Conservation (phyloP, 192 early-diverging fungal genomes). For the Nowakowskiella sp. region DNA sequence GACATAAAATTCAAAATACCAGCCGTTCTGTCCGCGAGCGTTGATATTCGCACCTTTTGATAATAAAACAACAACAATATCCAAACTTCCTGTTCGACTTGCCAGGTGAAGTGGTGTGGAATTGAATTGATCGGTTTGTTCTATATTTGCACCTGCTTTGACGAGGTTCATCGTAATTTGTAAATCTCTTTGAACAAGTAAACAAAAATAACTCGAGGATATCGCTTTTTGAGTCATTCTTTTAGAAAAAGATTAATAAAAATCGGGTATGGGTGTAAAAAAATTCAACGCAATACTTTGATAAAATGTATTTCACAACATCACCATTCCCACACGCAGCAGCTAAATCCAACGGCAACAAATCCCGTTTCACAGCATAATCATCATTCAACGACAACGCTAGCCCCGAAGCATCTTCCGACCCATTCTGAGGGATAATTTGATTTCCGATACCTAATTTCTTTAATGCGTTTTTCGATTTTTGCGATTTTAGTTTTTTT, state of each 20-base stretch:
- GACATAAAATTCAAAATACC: slow-evolving; percentile 17
- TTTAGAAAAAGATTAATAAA: slow-evolving; percentile 1
- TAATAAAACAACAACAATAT: slow-evolving; percentile 24
- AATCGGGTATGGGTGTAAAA: neutral
- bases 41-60: slow-evolving; percentile 25
- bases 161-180: slow-evolving; percentile 20
- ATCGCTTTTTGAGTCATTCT: slow-evolving; percentile 29
- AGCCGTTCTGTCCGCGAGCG: slow-evolving; percentile 21
- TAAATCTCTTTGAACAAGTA: slow-evolving; percentile 25
- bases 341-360: slow-evolving; percentile 37
- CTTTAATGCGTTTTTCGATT: neutral
- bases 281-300: slow-evolving; percentile 8
- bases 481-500: slow-evolving; percentile 20
- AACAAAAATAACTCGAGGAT: slow-evolving; percentile 15
- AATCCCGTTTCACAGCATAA: slow-evolving; percentile 13
- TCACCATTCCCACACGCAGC: slow-evolving; percentile 24
- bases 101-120: slow-evolving; percentile 29
- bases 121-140: slow-evolving; percentile 19
- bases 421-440: neutral
- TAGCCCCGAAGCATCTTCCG: neutral
- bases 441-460: neutral
- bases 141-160: slow-evolving; percentile 13
- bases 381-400: slow-evolving; percentile 9
- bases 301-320: slow-evolving; percentile 19
- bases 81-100: slow-evolving; percentile 24